Evolutionary conservation across 2,329 filamentous ascomycete species (phyloP), one percentile per base, ranked within the genome.

Genomic region (Phialophora verrucosa): DNA sequence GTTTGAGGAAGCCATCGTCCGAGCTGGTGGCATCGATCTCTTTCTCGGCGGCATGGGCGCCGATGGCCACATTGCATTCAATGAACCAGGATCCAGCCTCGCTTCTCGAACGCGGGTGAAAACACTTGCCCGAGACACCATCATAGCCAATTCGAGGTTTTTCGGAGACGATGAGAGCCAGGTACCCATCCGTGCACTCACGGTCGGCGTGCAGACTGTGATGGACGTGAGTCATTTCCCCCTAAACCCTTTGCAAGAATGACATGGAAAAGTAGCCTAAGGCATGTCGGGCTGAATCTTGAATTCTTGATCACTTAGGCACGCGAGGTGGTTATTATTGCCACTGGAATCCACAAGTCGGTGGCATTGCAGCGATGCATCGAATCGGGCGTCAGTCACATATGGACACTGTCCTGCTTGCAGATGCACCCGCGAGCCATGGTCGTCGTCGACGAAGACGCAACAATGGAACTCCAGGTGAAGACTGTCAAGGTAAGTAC

Each of bases 41-140:
- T 96, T 95, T 80, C 85, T 96, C 3, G 91, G 91, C 17, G 92
- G 92, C 49, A 92, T 96, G 63, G 92, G 92, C 32, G 89, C 91
- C 63, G 92, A 96, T 75, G 92, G 92, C 3, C 92, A 96, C 78
- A 92, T 96, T 70, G 92, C 92, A 57, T 96, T 96, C 85, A 96
- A 96, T 78, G 92, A 96, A 79, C 92, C 92, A 4, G 92, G 91
- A 50, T 93, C 90, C 11, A 92, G 89, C 66, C 81, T 96, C 68
- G 85, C 86, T 71, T 92, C 90, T 64, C 85, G 91, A 56, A 96
- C 92, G 11, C 85, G 92, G 68, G 91, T 95, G 75, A 95, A 95
- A 85, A 95, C 92, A 0, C 82, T 96, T 59, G 91, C 92, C 44
- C 93, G 93, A 75, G 92, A 95, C 78, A 96, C 92, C 1, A 92